Evolutionary conservation across 2,329 filamentous ascomycete genomes (phyloP).

Genomic region (Rhynchosporium graminicola): DNA sequence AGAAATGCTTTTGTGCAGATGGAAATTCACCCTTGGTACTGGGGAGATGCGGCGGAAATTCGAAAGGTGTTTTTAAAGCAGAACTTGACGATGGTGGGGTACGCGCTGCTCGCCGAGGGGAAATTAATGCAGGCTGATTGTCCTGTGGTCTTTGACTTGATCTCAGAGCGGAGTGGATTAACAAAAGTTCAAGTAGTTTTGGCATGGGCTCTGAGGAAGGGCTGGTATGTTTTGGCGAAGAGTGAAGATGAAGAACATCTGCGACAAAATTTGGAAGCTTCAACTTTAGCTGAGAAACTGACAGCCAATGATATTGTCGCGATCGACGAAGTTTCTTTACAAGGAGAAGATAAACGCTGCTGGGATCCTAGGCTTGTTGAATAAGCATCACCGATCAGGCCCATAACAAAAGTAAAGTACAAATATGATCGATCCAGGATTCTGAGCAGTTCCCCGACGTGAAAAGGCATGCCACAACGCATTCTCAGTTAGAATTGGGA

Average conservation of each 20-base stretch:
- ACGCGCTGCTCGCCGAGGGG: slow-evolving; percentile 32
- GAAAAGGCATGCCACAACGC: no score
- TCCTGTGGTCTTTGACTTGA: slow-evolving; percentile 18
- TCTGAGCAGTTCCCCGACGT: neutral
- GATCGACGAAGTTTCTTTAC: slow-evolving; percentile 22
- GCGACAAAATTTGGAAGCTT: slow-evolving; percentile 5
- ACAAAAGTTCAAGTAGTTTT: slow-evolving; percentile 26
- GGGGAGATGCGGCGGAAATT: slow-evolving; percentile 30
- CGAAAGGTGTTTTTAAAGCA: slow-evolving; percentile 23
- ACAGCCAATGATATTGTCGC: slow-evolving; percentile 21
- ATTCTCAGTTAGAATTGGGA: slow-evolving; percentile 7
- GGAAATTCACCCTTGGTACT: slow-evolving; percentile 66
- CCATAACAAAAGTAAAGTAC: neutral
- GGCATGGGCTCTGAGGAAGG: slow-evolving; percentile 26
- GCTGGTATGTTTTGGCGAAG: slow-evolving; percentile 25
- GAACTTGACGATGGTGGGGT: slow-evolving; percentile 21
- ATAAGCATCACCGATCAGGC: neutral
- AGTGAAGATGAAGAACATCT: slow-evolving; percentile 23
- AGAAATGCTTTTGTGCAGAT: slow-evolving; percentile 75
- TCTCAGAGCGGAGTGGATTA: slow-evolving; percentile 16
- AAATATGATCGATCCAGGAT: neutral
- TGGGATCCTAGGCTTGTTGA: slow-evolving; percentile 29
- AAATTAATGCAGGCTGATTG: slow-evolving; percentile 22
- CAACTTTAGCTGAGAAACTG: slow-evolving; percentile 7
- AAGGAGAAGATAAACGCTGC: slow-evolving; percentile 27